These are phyloP conservation scores for Exophiala viscosa DNA, from an alignment of 2,329 filamentous ascomycete species.

Conservation along the genomic window DNA sequence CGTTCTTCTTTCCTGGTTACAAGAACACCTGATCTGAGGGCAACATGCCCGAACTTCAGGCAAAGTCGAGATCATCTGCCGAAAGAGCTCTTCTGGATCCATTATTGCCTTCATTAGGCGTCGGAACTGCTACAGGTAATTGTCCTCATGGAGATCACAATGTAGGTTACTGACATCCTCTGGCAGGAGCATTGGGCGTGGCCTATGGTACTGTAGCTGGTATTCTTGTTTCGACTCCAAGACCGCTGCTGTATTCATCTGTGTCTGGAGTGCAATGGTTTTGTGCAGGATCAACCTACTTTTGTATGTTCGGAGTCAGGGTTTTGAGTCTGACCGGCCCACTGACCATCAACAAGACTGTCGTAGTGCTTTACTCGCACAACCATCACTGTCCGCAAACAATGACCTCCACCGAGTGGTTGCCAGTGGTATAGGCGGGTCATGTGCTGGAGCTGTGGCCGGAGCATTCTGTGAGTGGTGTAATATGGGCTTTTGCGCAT, in stretches of 20 bases:
- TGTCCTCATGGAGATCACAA: constrained; percentile 23
- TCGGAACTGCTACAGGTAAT: constrained; percentile 59
- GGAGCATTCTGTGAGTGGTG: constrained; percentile 21
- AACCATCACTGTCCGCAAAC: constrained; percentile 21
- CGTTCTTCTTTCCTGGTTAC: no score
- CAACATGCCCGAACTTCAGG: no score
- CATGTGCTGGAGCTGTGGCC: constrained; percentile 20
- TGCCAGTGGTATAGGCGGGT: constrained; percentile 25
- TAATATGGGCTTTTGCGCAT: not conserved
- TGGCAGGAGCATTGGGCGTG: constrained; percentile 57
- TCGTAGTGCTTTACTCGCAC: constrained; percentile 10
- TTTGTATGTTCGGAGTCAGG: constrained; percentile 52
- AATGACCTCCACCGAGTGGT: constrained; percentile 26
- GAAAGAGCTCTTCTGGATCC: constrained; percentile 4
- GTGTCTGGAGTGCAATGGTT: constrained; percentile 78
- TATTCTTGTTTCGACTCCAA: constrained; percentile 64
- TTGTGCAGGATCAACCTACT: constrained; percentile 71
- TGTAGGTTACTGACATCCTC: constrained; percentile 25
- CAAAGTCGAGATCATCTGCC: not conserved
- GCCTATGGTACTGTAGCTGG: constrained; percentile 66
- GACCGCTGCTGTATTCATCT: constrained; percentile 65
- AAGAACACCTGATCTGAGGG: no score
- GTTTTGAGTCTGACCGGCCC: not conserved
- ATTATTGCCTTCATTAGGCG: constrained; percentile 48
- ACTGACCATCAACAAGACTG: constrained; percentile 8